Evolutionary conservation across 2,329 filamentous ascomycete genomes (phyloP), one percentile per base, ranked within the genome.

Genomic region (Raffaelea albimanens): DNA sequence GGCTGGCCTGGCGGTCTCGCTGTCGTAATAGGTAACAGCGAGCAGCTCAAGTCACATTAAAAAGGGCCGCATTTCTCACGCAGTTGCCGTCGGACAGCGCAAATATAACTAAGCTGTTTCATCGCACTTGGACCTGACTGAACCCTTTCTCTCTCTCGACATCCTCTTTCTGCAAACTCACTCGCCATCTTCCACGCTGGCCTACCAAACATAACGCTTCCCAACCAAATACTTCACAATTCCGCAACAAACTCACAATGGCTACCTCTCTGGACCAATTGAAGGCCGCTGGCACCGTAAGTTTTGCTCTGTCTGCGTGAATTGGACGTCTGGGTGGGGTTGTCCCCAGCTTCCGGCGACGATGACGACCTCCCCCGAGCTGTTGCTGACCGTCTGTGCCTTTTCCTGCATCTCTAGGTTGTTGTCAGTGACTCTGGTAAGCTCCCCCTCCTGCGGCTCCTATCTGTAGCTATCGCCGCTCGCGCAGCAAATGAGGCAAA

Each of bases 341-440:
- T n/a, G n/a, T n/a, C n/a, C n/a, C n/a, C n/a, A n/a, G n/a, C n/a
- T n/a, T n/a, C n/a, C n/a, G n/a, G n/a, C n/a, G n/a, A n/a, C n/a
- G n/a, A n/a, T n/a, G n/a, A n/a, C n/a, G n/a, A 33, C 36, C 33
- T 46, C 38, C 41, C 42, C 23, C 18, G 47, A 16, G 34, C 42
- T n/a, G 3, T 50, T 57, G 50, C 58, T 61, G 43, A 60, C 55
- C 45, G 16, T 9, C 46, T 52, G 25, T 42, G 25, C 42, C 31
- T 52, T 20, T 10, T 53, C 42, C 42, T 36, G 47, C 20, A 45
- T 41, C 31, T 31, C 57, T 64, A 93, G 88, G 85, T 87, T 56
- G 93, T 97, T 65, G 93, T 97, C 69, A 91, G 86, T 70, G 93
- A 97, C 76, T 95, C 91, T 70, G 93, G 90, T 83, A 85, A 72